Conservation (phyloP, 805 yeast genomes). For the Cyberlindnera petersonii region DNA sequence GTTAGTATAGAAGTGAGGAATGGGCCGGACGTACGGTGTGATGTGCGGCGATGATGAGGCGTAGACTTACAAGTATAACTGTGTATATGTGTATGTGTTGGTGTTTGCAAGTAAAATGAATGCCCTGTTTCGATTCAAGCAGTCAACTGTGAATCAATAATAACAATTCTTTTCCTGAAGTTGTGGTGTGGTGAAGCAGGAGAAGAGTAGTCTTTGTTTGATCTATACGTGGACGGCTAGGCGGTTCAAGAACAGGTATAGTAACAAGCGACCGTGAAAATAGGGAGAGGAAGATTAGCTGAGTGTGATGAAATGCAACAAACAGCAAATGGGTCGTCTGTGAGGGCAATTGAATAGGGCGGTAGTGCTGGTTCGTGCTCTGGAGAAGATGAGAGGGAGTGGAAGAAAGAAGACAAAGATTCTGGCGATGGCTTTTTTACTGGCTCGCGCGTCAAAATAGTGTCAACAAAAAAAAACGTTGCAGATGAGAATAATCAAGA, state of each 20-base stretch:
- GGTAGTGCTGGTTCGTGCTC: constrained; percentile 1
- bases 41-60: neutral
- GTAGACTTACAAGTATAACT: neutral
- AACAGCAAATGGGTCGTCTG: neutral
- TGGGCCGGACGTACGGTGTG: too few species aligned
- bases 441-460: constrained; percentile 10
- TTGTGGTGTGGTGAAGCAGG: constrained; percentile 8
- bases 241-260: neutral
- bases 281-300: neutral
- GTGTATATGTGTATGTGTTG: neutral
- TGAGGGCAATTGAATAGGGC: constrained; percentile 8
- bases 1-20: constrained; percentile 1
- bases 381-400: constrained; percentile 1
- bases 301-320: constrained; percentile 1
- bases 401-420: constrained; percentile 5
- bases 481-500: too few species aligned
- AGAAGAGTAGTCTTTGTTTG: too few species aligned
- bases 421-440: constrained; percentile 14
- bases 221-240: neutral
- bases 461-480: constrained; percentile 10
- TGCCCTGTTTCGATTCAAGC: neutral
- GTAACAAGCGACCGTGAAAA: constrained; percentile 1
- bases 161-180: constrained; percentile 1
- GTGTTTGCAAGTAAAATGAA: neutral
- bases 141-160: neutral